Base-by-base conservation (phyloP, 2,329 filamentous ascomycete species). In the Alternaria arbusti region DNA sequence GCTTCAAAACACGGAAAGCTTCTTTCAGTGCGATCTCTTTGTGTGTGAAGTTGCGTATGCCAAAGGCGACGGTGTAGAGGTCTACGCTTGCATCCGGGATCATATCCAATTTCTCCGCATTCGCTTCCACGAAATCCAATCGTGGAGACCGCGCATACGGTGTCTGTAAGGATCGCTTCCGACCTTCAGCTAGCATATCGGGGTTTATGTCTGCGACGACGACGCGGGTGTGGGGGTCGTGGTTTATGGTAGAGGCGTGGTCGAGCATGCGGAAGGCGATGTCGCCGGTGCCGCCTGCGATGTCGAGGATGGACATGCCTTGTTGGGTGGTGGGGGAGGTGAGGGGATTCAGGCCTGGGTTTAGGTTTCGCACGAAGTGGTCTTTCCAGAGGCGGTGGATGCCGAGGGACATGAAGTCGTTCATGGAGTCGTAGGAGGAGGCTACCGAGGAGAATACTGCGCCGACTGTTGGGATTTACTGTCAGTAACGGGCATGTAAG, bases 311-410 rank as follows among this genome's bases (percentile, higher is more conserved):
- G 82, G 84, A 88, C 86, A 89, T 90, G 65, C 87, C 86, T 56
- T 83, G 78, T 6, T 63, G 56, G 3, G 63, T 60, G 7, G 70
- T 55, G 4, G 67, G 30, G 2, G 85, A 80, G 50, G 79, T 85
- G 70, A 79, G 84, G 58, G 74, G 84, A 70, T 83, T 82, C 1
- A 83, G 87, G 68, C 94, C 94, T 0, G 96, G 95, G 79, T 97
- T 96, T 30, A 99, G 88, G 32, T 90, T 91, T 70, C 92, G 90
- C 49, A 99, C 95, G 80, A 98, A 99, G 82, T 97, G 90, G 82
- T 98, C 95, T 84, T 92, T 99, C 96, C 96, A 99, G 40, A 99
- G 84, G 46, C 96, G 91, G 81, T 99, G 96, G 82, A 97, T 94
- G 59, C 96, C 96, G 51, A 99, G 88, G 8, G 96, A 98, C 96